Evolutionary conservation across 805 yeast species (phyloP).

Genomic region (Metschnikowia matae): DNA sequence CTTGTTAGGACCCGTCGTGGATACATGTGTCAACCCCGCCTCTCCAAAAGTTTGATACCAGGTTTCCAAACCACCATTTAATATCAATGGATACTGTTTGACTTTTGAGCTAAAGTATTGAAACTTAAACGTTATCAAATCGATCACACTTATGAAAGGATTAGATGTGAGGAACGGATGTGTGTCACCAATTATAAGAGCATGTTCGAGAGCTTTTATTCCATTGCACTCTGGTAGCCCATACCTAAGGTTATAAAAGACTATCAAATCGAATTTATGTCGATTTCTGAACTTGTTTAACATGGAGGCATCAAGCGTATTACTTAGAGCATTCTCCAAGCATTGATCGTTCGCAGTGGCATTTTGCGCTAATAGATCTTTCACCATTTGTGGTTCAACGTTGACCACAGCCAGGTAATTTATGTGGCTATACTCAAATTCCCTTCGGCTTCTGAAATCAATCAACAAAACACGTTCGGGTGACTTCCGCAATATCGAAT

Average conservation of each 20-base stretch:
- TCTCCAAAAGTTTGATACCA: conserved; percentile 35
- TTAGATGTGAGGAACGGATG: conserved; percentile 45
- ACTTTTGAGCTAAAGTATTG: conserved; percentile 33
- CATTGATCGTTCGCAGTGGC: conserved; percentile 52
- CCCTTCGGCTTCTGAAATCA: conserved; percentile 63
- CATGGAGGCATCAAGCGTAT: conserved; percentile 55
- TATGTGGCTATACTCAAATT: conserved; percentile 63
- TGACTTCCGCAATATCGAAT: conserved; percentile 7
- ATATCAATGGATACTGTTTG: conserved; percentile 28
- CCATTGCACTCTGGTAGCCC: conserved; percentile 27
- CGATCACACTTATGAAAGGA: conserved; percentile 50
- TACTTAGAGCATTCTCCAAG: conserved; percentile 56
- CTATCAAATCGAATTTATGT: conserved; percentile 54
- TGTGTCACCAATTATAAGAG: conserved; percentile 32
- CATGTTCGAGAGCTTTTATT: conserved; percentile 33
- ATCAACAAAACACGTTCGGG: conserved; percentile 47
- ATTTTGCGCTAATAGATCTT: conserved; percentile 23
- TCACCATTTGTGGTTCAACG: conserved; percentile 56
- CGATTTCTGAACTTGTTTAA: conserved; percentile 50
- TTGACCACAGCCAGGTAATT: conserved; percentile 56
- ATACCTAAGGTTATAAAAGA: conserved; percentile 55
- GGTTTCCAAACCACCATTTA: conserved; percentile 35
- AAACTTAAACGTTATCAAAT: conserved; percentile 28
- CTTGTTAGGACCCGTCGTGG: background rate
- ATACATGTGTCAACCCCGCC: conserved; percentile 7